Percentiles rank a stretch among this genome's conserved stretches.
These are phyloP conservation scores for Harringtonia aguacate DNA, from an alignment of 2,329 filamentous ascomycete genomes.

Conservation along the genomic window DNA sequence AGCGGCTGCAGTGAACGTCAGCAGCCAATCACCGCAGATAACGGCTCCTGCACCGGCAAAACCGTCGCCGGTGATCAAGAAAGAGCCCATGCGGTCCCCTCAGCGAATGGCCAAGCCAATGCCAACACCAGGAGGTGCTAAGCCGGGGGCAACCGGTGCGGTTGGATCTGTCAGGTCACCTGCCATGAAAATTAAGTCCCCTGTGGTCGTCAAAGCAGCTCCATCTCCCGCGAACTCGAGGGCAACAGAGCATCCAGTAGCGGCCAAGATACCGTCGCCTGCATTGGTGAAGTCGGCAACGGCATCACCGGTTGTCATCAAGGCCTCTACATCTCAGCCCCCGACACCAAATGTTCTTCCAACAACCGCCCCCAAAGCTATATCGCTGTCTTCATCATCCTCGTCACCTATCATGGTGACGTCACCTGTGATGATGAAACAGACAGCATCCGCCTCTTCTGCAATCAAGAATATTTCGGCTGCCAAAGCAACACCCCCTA, in stretches of 20 bases:
- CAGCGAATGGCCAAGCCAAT: conserved; percentile 6
- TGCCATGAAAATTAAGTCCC: conserved; percentile 3
- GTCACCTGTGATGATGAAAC: conserved; percentile 14
- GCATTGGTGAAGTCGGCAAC: conserved; percentile 7
- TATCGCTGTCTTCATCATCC: conserved; percentile 6
- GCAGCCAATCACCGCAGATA: too few relatives aligned
- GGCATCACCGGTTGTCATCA: conserved; percentile 4
- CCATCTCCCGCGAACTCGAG: conserved; percentile 5
- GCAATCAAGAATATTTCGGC: background rate
- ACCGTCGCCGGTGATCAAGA: conserved; percentile 1
- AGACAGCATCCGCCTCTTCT: background rate
- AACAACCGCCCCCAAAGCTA: conserved; percentile 3
- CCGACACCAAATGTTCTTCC: conserved; percentile 1
- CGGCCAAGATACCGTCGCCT: conserved; percentile 4
- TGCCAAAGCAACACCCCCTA: conserved; percentile 9
- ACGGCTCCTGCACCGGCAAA: too few relatives aligned
- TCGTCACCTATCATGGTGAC: conserved; percentile 9
- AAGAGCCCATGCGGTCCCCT: conserved; percentile 15
- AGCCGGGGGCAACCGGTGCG: conserved; percentile 8
- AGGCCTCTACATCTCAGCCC: conserved; percentile 12
- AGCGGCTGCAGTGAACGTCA: too few relatives aligned
- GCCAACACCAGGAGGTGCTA: conserved; percentile 10
- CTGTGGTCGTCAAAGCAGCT: conserved; percentile 2
- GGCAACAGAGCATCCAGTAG: background rate
- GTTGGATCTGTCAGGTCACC: background rate